Conservation (phyloP, 345 rosid genomes). For the Salix brachista region DNA sequence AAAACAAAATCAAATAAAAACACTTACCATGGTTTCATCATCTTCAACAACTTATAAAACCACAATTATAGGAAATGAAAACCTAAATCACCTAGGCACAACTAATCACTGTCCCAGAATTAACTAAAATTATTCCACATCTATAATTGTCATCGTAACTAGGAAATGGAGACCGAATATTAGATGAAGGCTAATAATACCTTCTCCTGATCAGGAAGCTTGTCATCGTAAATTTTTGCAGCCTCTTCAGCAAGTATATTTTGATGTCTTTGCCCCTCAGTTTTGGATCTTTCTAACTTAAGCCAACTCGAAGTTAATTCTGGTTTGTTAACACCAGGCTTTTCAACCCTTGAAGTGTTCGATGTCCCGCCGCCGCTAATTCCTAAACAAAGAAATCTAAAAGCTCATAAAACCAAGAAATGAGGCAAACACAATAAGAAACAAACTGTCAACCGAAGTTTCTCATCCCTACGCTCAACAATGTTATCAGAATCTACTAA, state of each 20-base stretch:
- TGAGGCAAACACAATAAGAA: not conserved
- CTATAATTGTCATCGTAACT: not conserved
- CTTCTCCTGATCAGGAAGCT: conserved; percentile 66
- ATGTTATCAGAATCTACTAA: not conserved
- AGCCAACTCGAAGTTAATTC: conserved; percentile 42
- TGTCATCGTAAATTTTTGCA: conserved; percentile 71
- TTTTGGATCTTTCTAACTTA: conserved; percentile 70
- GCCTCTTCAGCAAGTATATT: conserved; percentile 72
- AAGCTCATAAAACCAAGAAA: not conserved
- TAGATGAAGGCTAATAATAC: conserved; percentile 26
- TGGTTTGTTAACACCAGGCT: conserved; percentile 29
- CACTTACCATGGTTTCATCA: conserved; percentile 3
- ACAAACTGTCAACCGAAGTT: not conserved
- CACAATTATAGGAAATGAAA: not conserved
- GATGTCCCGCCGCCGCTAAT: conserved; percentile 26
- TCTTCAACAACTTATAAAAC: not conserved
- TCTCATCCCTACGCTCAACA: not conserved
- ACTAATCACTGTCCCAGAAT: not conserved
- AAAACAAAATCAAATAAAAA: conserved; percentile 14
- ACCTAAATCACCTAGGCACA: not conserved
- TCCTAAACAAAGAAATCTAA: conserved; percentile 31
- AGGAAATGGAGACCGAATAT: not conserved
- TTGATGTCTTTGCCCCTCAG: conserved; percentile 52
- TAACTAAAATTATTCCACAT: not conserved
- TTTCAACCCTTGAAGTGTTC: conserved; percentile 31